A percentile compares a stretch with the other conserved stretches of the same genome.
Conservation (phyloP, 345 rosid genomes). For the Orychophragmus violaceus region DNA sequence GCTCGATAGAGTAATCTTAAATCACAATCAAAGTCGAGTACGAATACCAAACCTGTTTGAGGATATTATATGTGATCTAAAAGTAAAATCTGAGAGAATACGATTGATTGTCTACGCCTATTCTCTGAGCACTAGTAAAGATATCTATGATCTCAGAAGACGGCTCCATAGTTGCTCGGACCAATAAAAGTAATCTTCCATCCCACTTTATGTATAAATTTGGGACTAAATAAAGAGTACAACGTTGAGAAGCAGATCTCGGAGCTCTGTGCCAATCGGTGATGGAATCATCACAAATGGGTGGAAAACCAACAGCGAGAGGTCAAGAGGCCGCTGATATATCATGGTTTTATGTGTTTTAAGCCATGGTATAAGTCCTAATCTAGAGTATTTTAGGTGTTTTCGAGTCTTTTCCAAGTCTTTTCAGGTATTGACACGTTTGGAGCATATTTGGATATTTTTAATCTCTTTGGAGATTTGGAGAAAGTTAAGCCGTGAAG, state of each 20-base stretch:
- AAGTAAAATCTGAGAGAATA: constrained; percentile 70
- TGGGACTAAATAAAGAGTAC: background rate
- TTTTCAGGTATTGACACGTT: no score
- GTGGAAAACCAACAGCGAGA: constrained; percentile 10
- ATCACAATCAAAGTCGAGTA: constrained; percentile 7
- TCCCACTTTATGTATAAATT: constrained; percentile 5
- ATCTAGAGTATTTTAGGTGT: no score
- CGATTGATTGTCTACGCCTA: constrained; percentile 83
- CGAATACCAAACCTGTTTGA: constrained; percentile 60
- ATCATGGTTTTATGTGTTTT: no score
- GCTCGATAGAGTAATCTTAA: background rate
- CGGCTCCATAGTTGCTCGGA: constrained; percentile 45
- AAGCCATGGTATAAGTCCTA: no score
- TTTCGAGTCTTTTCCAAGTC: no score
- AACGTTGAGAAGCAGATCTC: constrained; percentile 18
- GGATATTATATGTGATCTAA: constrained; percentile 87
- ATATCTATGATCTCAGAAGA: constrained; percentile 61
- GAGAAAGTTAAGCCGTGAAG: no score
- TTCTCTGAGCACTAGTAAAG: constrained; percentile 58
- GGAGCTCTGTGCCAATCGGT: background rate
- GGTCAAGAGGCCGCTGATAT: constrained; percentile 5
- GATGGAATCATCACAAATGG: constrained; percentile 4
- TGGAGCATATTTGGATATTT: no score
- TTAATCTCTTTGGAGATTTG: no score
- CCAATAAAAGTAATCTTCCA: background rate